Evolutionary conservation across 2,329 filamentous ascomycete genomes (phyloP).

Genomic region (Calonectria leucothoes): DNA sequence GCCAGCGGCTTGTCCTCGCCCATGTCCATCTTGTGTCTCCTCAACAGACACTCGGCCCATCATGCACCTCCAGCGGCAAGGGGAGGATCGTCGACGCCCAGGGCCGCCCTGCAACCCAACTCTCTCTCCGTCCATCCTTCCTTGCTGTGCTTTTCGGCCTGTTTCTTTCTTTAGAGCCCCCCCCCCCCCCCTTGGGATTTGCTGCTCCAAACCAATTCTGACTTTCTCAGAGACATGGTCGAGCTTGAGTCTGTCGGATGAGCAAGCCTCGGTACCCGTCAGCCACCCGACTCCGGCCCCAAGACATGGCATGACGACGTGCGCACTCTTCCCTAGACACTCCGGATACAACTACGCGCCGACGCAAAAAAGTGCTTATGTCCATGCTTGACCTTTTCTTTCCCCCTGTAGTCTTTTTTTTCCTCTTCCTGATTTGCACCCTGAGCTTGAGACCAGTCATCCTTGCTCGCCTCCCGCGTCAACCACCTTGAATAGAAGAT

Average conservation of each 20-base stretch:
- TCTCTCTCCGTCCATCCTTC: constrained; percentile 5
- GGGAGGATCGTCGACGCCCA: constrained; percentile 14
- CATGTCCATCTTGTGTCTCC: constrained; percentile 25
- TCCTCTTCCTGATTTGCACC: constrained; percentile 18
- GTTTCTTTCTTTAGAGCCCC: neutral
- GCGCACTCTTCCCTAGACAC: neutral
- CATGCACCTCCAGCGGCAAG: constrained; percentile 24
- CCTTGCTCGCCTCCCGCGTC: constrained; percentile 30
- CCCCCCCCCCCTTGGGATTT: neutral
- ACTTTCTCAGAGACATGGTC: constrained; percentile 9
- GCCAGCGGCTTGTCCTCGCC: constrained; percentile 29
- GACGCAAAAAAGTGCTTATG: neutral
- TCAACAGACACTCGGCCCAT: constrained; percentile 34
- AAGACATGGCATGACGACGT: constrained; percentile 10
- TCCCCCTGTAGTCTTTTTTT: constrained; percentile 9
- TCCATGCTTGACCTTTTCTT: constrained; percentile 28
- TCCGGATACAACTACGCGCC: neutral
- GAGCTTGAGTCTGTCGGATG: constrained; percentile 8
- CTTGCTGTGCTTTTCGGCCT: neutral
- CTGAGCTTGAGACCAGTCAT: constrained; percentile 19
- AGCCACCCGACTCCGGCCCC: constrained; percentile 31
- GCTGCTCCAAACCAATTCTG: neutral
- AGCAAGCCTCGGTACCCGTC: constrained; percentile 30
- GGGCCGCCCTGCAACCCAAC: constrained; percentile 10
- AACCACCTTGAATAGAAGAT: constrained; percentile 23